Percentiles rank a stretch among this genome's conserved stretches.
These are phyloP conservation scores for Sideroxylon spinosum DNA, from an alignment of 179 eudicot genomes.

Conservation along the genomic window DNA sequence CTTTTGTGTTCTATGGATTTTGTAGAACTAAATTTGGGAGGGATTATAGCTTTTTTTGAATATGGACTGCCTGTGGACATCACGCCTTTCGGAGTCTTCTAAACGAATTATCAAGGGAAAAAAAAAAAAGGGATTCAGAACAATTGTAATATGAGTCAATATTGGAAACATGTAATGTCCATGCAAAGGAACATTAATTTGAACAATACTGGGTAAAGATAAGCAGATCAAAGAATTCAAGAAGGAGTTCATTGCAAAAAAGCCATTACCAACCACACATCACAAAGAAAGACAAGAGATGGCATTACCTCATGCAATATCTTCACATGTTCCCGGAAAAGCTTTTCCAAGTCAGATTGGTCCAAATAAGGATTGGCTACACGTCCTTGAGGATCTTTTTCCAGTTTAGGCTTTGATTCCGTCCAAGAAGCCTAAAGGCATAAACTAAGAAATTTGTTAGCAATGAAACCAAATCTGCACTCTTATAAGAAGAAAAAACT, in stretches of 20 bases:
- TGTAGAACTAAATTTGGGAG: too few relatives aligned
- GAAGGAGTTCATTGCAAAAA: background rate
- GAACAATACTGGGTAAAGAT: background rate
- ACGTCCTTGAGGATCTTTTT: constrained; percentile 97
- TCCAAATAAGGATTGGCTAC: constrained; percentile 72
- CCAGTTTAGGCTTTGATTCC: constrained; percentile 79
- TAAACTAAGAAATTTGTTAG: background rate
- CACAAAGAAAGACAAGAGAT: background rate
- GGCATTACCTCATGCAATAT: constrained; percentile 74
- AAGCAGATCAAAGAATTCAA: background rate
- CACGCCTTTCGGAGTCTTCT: too few relatives aligned
- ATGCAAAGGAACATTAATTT: background rate
- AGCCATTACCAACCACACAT: background rate
- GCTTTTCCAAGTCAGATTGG: constrained; percentile 83
- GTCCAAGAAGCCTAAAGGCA: constrained; percentile 83
- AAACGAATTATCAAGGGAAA: too few relatives aligned
- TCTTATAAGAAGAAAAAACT: background rate
- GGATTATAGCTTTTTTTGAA: too few relatives aligned
- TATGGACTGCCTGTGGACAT: too few relatives aligned
- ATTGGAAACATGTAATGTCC: background rate
- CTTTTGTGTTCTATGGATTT: too few relatives aligned
- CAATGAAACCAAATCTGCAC: background rate
- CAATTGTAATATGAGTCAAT: background rate
- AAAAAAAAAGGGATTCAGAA: background rate
- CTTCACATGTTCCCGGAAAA: constrained; percentile 88